Evolutionary conservation across 129 eudicot genomes (phyloP).

Genomic region (Artemisia tridentata): DNA sequence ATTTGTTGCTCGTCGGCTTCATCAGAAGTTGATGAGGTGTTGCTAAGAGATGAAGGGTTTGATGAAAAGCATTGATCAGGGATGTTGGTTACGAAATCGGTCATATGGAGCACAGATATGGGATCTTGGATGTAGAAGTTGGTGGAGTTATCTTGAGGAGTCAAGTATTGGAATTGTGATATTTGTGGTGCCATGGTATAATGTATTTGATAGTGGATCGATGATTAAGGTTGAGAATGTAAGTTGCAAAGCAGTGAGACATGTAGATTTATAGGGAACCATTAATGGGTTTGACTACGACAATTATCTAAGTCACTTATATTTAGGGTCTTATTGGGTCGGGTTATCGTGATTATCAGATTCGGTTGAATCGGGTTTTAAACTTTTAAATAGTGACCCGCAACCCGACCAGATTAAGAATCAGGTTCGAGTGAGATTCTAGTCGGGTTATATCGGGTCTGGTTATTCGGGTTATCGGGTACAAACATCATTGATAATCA

Average conservation of each 20-base stretch:
- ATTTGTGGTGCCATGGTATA: conserved; percentile 39
- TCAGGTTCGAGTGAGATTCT: too few species aligned
- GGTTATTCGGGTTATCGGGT: too few species aligned
- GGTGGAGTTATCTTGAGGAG: conserved; percentile 31
- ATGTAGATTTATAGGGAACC: conserved; percentile 15
- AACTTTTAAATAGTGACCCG: too few species aligned
- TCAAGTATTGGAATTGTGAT: conserved; percentile 29
- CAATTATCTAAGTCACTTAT: background rate
- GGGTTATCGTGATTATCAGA: too few species aligned
- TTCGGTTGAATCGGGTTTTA: too few species aligned
- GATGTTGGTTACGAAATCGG: conserved; percentile 9
- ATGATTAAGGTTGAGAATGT: conserved; percentile 1
- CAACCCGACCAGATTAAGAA: too few species aligned
- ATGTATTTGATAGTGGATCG: background rate
- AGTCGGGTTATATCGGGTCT: too few species aligned
- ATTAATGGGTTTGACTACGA: background rate
- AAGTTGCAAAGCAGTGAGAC: background rate
- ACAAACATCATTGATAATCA: too few species aligned
- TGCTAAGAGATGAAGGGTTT: conserved; percentile 41
- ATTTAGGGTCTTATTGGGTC: too few species aligned
- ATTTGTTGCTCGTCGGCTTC: conserved; percentile 52
- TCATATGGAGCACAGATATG: conserved; percentile 32
- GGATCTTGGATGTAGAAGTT: conserved; percentile 35
- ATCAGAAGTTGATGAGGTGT: conserved; percentile 61
- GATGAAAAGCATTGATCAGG: conserved; percentile 25